Base-by-base conservation (phyloP, 306 rosid species). In the Cyclanthera cordifolia region DNA sequence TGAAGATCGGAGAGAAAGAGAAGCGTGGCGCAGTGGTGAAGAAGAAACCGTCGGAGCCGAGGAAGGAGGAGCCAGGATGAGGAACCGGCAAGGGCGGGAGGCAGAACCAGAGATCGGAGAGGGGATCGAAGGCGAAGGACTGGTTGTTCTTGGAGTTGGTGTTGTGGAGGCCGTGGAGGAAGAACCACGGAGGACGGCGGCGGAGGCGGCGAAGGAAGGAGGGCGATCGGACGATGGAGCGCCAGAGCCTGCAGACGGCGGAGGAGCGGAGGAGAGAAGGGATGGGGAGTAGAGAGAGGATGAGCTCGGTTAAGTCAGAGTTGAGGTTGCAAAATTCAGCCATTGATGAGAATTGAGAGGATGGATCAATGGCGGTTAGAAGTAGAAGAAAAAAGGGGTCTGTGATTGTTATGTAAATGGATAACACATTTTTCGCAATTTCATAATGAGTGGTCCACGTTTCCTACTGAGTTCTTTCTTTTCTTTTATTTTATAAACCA, bases 161-260 rank as follows among this genome's bases (percentile, higher is more conserved):
- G 79, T 88, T 91, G 75, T 91, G 95, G 84, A 91, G 77, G 24
- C 88, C 95, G 27, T 82, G 78, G 69, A 91, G 96, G 78, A 88
- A 86, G 65, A 91, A 88, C 97, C 96, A 91, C 0, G 97, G 88
- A 0, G 51, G 68, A 24, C 37, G 32, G 66, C 57, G 70, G 20
- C 23, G 46, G 61, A 39, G 21, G 61, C 12, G 32, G 66, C 4
- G 57, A 85, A 50, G 77, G 75, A 90, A 90, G 17, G 76, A 24
- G 0, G 79, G 20, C 4, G 90, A 83, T 4, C 89, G 81, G 73
- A 88, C 77, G 1, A 86, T 75, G 46, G 86, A 76, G 75, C 67
- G 73, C 96, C 97, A 91, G 71, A 28, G 84, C 73, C 79, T 86
- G 85, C 95, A 88, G 56, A 91, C 95, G 1, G 90, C 71, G 43